Evolutionary conservation across 345 rosid species (phyloP), one percentile per base, ranked within the genome.

Genomic region (Populus ilicifolia): DNA sequence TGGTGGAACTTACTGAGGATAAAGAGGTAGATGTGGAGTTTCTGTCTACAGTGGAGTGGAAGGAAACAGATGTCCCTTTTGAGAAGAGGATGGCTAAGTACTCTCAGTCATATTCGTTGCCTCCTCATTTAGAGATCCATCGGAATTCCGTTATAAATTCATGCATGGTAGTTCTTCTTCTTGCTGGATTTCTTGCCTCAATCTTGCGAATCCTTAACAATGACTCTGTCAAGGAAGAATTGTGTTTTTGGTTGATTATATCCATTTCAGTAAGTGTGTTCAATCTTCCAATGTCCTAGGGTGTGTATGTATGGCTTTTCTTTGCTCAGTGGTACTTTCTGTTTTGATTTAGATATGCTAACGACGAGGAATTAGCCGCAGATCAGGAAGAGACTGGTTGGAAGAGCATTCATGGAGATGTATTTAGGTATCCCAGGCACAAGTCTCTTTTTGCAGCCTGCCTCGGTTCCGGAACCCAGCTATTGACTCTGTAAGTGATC

Each of bases 351-450:
- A 76, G 83, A 21, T 80, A 80, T 72, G 80, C 77, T 20, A 77
- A 80, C 67, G 83, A 80, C 61, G 83, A 80, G 74, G 83, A 80
- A 67, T 41, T 70, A 39, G 76, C 80, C 56, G 83, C 67, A n/a
- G 80, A 80, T 46, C 83, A 76, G 72, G 83, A 80, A 61, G 83
- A 80, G 80, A 76, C 83, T 27, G 83, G 83, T 46, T 80, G 83
- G 83, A 80, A 80, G 41, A 76, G 77, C 70, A 80, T 80, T 5
- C 83, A 80, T 36, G 83, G 83, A 6, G 83, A 80, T 46, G 75
- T 80, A 33, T 80, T 80, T 67, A 76, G 83, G 66, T 76, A 72
- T 23, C 83, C 83, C 35, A 77, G 59, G 63, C 68, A 72, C 77
- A 80, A 80, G 44, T 80, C 83, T 56, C 61, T 80, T 25, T 73